Evolutionary conservation across 495 filamentous ascomycete species (phyloP).

Genomic region (Tuber magnatum): DNA sequence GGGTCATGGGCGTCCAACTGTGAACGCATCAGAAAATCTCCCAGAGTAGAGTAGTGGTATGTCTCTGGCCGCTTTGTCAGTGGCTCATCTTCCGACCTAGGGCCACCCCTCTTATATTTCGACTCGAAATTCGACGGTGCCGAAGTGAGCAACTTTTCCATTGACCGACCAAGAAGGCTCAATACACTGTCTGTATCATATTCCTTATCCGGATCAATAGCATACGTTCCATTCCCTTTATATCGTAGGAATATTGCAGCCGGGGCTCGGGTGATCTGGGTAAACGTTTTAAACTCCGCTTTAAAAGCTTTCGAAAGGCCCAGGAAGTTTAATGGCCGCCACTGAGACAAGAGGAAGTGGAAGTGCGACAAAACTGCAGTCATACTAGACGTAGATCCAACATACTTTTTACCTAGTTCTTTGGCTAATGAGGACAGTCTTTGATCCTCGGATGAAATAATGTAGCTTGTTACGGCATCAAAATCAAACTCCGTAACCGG

Average conservation of each 20-base stretch:
- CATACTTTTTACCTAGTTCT: constrained; percentile 67
- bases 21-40: constrained; percentile 92
- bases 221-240: constrained; percentile 70
- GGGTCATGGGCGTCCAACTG: constrained; percentile 89
- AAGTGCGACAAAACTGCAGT: constrained; percentile 80
- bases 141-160: constrained; percentile 92
- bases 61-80: constrained; percentile 61
- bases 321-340: constrained; percentile 61
- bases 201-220: constrained; percentile 97
- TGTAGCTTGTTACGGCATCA: constrained; percentile 68
- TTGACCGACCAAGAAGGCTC: constrained; percentile 81
- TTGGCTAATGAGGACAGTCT: constrained; percentile 59
- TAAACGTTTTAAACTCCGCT: constrained; percentile 57
- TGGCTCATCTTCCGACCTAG: constrained; percentile 57
- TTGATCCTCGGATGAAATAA: constrained; percentile 79
- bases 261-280: constrained; percentile 60
- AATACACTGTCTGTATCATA: constrained; percentile 78
- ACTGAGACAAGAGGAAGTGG: constrained; percentile 81
- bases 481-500: constrained; percentile 89
- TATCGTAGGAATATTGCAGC: constrained; percentile 76
- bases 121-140: constrained; percentile 73
- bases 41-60: constrained; percentile 78
- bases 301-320: constrained; percentile 62
- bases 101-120: constrained; percentile 61
- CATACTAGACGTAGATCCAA: constrained; percentile 95